These are phyloP conservation scores for Coniosporium apollinis DNA, from an alignment of 495 filamentous ascomycete genomes.

Conservation along the genomic window DNA sequence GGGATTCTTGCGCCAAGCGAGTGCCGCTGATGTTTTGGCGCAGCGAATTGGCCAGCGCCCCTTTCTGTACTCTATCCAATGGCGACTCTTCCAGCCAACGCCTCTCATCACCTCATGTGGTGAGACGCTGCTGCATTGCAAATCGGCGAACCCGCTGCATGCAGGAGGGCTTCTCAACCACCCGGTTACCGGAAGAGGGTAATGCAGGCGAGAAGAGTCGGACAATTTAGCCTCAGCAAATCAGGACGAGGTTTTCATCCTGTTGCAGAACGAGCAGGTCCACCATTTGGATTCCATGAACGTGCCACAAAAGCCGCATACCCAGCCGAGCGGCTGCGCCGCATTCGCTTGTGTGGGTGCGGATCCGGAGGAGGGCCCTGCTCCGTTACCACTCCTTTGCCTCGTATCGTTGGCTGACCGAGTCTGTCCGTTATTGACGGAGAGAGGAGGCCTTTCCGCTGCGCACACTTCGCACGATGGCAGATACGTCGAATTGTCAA, in stretches of 20 bases:
- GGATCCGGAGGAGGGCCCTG: background rate
- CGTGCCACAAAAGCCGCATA: constrained; percentile 21
- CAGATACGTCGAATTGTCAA: constrained; percentile 47
- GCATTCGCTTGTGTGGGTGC: background rate
- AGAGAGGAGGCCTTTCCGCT: constrained; percentile 1
- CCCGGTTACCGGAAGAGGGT: too few species aligned
- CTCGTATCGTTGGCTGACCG: constrained; percentile 4
- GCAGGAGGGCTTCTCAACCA: too few species aligned
- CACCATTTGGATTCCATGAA: constrained; percentile 29
- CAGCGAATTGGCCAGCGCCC: too few species aligned
- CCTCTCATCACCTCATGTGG: too few species aligned
- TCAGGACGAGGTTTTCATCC: constrained; percentile 21
- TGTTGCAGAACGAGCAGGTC: constrained; percentile 24
- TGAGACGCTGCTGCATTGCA: too few species aligned
- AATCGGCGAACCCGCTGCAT: too few species aligned
- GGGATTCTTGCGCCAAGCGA: too few species aligned
- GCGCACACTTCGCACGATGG: background rate
- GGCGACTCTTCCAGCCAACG: too few species aligned
- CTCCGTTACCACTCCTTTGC: constrained; percentile 9
- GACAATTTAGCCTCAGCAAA: too few species aligned
- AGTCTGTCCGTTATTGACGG: background rate
- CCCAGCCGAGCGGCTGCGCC: constrained; percentile 19
- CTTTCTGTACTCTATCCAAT: too few species aligned
- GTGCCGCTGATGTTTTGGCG: too few species aligned
- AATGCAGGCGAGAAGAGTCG: too few species aligned